Evolutionary conservation across 306 rosid species (phyloP), one percentile per base, ranked within the genome.

Genomic region (Cucumis hystrix): DNA sequence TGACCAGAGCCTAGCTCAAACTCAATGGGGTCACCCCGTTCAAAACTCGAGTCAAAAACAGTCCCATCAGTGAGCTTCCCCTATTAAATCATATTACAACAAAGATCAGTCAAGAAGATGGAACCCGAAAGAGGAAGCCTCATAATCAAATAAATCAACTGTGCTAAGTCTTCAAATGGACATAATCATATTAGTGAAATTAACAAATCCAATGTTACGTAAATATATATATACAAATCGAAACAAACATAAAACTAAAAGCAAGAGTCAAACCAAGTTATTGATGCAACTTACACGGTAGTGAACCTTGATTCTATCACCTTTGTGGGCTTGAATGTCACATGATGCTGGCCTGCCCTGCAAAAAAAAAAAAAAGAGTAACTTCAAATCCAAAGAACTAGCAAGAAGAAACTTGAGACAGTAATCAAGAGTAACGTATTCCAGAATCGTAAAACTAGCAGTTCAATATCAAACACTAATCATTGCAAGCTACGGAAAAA

Each of bases 1-100:
- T 96, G 98, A 80, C 99, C 99, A 60, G 72, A 40, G 52, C 99
- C 99, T 77, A 96, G 98, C 88, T 89, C 92, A 86, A 96, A 96
- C 58, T 84, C 87, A 83, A 96, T 91, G 75, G 99, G 99, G 75
- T 78, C 91, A 70, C 89, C 85, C 78, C 99, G 86, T 77, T 96
- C 97, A 73, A 86, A 92, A 83, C 99, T 96, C 45, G 99, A 96
- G 82, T 96, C 98, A 41, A 96, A 96, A 51, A 92, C 99, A 69
- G 99, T 96, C 79, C 99, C 98, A 82, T 96, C 99, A 0, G 97
- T 89, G 85, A 96, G 97, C 83, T 88, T 96, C 66, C 99, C 99
- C 99, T 96, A 89, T 79, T 86, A 79, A 75, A 43, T 81, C 35
- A 75, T 43, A 59, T 41, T 58, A 75, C 37, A 55, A 82, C 43